Percentiles rank a stretch among this genome's conserved stretches.
phyloP scores from a whole-genome alignment of 495 filamentous ascomycete species.

The Margaritispora aquatica region DNA sequence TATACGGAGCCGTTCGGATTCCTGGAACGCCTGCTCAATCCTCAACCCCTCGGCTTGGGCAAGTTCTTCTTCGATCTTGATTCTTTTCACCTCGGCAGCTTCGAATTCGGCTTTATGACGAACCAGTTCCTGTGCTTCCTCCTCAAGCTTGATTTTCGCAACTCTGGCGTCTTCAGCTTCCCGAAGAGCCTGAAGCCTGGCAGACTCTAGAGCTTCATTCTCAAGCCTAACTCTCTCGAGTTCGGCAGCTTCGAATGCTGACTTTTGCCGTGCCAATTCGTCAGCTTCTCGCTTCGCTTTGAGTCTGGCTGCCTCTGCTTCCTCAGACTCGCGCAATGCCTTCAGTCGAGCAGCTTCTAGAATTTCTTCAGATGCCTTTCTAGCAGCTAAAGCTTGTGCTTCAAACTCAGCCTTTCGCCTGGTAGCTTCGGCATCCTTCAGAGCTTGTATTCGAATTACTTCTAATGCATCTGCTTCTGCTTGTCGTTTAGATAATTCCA shows the following conservation, averaged over 20 bases:
- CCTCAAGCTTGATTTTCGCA: not conserved
- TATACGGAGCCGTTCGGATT: not conserved
- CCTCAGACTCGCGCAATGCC: not conserved
- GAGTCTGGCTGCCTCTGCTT: not conserved
- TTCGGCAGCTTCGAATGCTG: not conserved
- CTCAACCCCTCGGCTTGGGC: not conserved
- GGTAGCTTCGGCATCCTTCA: not conserved
- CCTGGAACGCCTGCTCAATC: not conserved
- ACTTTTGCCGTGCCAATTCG: not conserved
- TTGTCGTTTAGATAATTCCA: not conserved
- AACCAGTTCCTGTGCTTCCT: not conserved
- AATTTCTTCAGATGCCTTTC: not conserved
- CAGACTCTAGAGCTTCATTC: not conserved
- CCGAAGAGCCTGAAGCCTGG: not conserved
- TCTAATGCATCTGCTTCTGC: constrained; percentile 2
- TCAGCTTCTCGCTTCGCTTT: not conserved
- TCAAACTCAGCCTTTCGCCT: not conserved
- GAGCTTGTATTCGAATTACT: not conserved
- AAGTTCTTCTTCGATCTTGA: not conserved
- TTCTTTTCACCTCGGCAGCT: not conserved
- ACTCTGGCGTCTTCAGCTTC: not conserved
- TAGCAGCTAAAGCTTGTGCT: not conserved
- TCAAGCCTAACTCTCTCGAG: not conserved
- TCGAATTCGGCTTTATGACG: not conserved
- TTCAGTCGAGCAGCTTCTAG: not conserved